Conservation (phyloP, 1,284 basidiomycete species). For the Termitomyces sp. region DNA sequence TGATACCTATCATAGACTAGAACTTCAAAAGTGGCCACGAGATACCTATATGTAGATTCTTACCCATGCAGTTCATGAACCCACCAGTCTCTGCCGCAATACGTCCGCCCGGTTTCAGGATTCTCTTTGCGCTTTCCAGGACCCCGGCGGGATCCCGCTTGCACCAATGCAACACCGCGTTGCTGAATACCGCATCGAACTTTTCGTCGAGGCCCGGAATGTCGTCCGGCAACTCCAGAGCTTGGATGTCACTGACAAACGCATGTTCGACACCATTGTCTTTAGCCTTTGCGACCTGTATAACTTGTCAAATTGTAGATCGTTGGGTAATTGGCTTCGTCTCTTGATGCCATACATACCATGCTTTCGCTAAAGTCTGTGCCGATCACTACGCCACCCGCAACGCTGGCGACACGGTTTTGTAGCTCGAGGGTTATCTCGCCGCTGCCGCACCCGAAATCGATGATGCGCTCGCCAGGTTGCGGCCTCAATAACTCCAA, state of each 20-base stretch:
- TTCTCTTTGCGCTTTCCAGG: constrained; percentile 49
- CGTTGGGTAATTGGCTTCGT: neutral
- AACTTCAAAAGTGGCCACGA: constrained; percentile 5
- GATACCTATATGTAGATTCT: constrained; percentile 14
- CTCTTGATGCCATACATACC: constrained; percentile 50
- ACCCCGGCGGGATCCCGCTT: constrained; percentile 67
- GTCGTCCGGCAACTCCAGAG: constrained; percentile 31
- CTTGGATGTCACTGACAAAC: constrained; percentile 51
- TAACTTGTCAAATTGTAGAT: neutral
- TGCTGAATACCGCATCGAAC: constrained; percentile 72
- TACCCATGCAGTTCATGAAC: constrained; percentile 64
- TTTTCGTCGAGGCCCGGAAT: constrained; percentile 24
- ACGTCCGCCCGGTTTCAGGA: constrained; percentile 65
- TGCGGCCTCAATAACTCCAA: constrained; percentile 57
- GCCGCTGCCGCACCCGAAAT: constrained; percentile 81
- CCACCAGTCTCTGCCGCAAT: constrained; percentile 79
- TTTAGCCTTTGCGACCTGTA: constrained; percentile 55
- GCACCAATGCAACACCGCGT: constrained; percentile 83
- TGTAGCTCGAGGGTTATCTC: constrained; percentile 63
- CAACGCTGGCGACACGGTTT: constrained; percentile 41
- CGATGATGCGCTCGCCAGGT: constrained; percentile 67
- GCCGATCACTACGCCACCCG: constrained; percentile 57
- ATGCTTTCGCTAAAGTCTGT: constrained; percentile 69
- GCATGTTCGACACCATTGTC: constrained; percentile 42
- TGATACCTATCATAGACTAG: constrained; percentile 42